phyloP scores from a whole-genome alignment of 495 filamentous ascomycete genomes.

The Cudoniella acicularis region DNA sequence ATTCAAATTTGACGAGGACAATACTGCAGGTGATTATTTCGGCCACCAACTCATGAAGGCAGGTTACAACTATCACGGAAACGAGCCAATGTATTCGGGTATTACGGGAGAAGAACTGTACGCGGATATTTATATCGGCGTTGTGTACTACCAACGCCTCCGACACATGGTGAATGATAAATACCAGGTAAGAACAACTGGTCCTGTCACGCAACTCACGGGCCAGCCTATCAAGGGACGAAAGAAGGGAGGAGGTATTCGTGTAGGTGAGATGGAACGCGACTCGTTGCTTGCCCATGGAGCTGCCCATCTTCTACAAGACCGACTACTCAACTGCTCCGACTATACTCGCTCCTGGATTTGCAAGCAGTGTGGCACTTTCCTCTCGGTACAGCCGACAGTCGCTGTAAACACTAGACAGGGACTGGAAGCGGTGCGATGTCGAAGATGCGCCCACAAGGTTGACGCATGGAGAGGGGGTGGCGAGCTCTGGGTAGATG shows the following conservation, averaged over 20 bases:
- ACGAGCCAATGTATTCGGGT: constrained; percentile 95
- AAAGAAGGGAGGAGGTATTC: constrained; percentile 94
- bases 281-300: constrained; percentile 93
- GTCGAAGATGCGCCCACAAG: constrained; percentile 72
- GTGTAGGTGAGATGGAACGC: constrained; percentile 98
- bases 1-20: constrained; percentile 88
- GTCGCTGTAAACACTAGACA: constrained; percentile 51
- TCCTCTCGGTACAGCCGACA: constrained; percentile 76
- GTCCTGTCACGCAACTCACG: constrained; percentile 80
- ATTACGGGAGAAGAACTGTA: constrained; percentile 92
- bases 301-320: constrained; percentile 89
- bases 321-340: constrained; percentile 93
- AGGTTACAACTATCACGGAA: constrained; percentile 97
- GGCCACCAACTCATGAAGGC: constrained; percentile 90
- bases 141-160: constrained; percentile 96
- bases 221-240: constrained; percentile 97
- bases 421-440: constrained; percentile 70
- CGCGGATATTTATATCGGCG: constrained; percentile 93
- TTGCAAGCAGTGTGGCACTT: constrained; percentile 81
- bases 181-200: constrained; percentile 96
- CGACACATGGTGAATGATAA: constrained; percentile 99
- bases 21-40: constrained; percentile 92
- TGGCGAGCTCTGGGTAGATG: constrained; percentile 87
- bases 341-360: constrained; percentile 86
- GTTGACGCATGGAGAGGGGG: constrained; percentile 56